phyloP scores from a whole-genome alignment of 2,329 filamentous ascomycete species.

The Talaromyces funiculosus region DNA sequence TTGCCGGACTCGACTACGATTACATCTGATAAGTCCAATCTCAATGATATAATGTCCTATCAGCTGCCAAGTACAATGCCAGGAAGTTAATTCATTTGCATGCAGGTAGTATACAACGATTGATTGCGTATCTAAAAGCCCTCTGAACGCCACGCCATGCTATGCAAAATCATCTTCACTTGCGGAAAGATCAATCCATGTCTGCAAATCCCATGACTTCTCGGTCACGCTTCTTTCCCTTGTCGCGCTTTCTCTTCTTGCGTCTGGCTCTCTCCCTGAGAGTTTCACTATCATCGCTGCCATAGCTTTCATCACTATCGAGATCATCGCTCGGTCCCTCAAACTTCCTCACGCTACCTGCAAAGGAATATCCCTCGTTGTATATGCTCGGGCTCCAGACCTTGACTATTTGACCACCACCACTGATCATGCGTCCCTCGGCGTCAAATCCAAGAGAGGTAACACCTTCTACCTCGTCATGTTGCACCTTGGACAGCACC shows the following conservation, averaged over 20 bases:
- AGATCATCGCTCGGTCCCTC: slow-evolving; percentile 6
- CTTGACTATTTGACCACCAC: slow-evolving; percentile 79
- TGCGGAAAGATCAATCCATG: slow-evolving; percentile 29
- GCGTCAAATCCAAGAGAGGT: slow-evolving; percentile 78
- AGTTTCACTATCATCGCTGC: slow-evolving; percentile 42
- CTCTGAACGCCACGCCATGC: slow-evolving; percentile 9
- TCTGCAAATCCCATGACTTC: slow-evolving; percentile 41
- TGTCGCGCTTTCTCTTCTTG: slow-evolving; percentile 43
- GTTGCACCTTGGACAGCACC: slow-evolving; percentile 61
- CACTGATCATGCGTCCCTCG: slow-evolving; percentile 79
- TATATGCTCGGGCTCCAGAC: slow-evolving; percentile 59
- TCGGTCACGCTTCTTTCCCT: slow-evolving; percentile 37
- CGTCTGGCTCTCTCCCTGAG: slow-evolving; percentile 41
- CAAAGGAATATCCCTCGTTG: slow-evolving; percentile 44
- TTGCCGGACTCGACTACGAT: neutral
- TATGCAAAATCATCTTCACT: neutral
- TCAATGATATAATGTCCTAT: neutral
- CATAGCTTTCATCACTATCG: slow-evolving; percentile 45
- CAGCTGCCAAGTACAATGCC: neutral
- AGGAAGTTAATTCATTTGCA: neutral
- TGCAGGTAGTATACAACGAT: neutral
- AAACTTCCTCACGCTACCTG: neutral
- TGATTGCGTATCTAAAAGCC: neutral
- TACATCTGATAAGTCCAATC: neutral
- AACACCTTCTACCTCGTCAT: slow-evolving; percentile 85